Base-by-base conservation (phyloP, 1,284 basidiomycete species). In the Puccinia polysora region DNA sequence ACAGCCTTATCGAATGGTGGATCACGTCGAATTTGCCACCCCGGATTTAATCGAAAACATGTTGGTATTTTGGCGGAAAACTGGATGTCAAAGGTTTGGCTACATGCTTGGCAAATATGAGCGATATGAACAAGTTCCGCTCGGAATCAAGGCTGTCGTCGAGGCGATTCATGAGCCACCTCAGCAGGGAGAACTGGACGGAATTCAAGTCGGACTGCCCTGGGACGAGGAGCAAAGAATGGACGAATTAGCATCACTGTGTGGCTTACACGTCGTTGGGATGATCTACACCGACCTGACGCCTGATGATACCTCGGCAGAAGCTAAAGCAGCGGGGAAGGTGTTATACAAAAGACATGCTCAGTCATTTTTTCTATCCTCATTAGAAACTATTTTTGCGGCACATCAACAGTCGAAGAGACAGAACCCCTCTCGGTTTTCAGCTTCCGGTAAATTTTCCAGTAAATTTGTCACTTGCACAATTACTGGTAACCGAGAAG, bases 71-170 rank as follows among this genome's bases (percentile, higher is more conserved):
- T 99, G 96, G 96, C 85, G 96, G 56, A 83, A 84, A 75, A 95
- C 93, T 0, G 78, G 76, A 12, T 82, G 86, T 60, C 96, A 99
- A 80, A 86, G 96, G 15, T 93, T 97, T 77, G 96, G 92, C 2
- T 97, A 93, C 87, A 83, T 99, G 70, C 85, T 99, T 71, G 96
- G 96, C 1, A 86, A 86, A 73, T 97, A 94, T 77, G 91, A 93
- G 77, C 87, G 90, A 8, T 98, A 98, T 78, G 89, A 91, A 60
- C 87, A 93, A 77, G 95, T 97, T 1, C 96, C 96, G 0, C 96
- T 98, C 93, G 96, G 96, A 7, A 87, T 98, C 75, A 98, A 98
- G 81, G 92, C 92, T 1, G 90, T 98, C 1, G 94, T 98, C 0
- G 96, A 99, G 80, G 94, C 93, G 2, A 92, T 98, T 52, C 90